A percentile compares a stretch with the other conserved stretches of the same genome.
phyloP scores from a whole-genome alignment of 805 yeast genomes.

The Wickerhamomyces ciferrii region DNA sequence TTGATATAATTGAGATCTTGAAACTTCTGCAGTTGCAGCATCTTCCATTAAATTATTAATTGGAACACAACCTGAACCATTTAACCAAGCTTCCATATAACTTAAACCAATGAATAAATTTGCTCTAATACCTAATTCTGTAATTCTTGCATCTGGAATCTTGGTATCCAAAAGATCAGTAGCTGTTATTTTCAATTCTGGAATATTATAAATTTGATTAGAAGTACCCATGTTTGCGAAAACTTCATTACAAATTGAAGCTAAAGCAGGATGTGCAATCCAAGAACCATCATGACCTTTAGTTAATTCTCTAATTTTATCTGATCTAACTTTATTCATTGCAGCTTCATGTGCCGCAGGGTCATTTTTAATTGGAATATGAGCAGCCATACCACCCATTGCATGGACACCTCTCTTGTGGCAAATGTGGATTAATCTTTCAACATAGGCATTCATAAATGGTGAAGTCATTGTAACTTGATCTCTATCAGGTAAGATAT shows the following conservation, averaged over 20 bases:
- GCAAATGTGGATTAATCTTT: slow-evolving; percentile 65
- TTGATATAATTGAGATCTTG: slow-evolving; percentile 76
- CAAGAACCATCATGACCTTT: slow-evolving; percentile 87
- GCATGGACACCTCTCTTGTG: slow-evolving; percentile 81
- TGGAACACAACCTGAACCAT: slow-evolving; percentile 83
- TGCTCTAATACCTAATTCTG: slow-evolving; percentile 64
- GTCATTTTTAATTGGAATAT: slow-evolving; percentile 76
- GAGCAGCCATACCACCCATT: slow-evolving; percentile 91
- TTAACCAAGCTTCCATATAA: slow-evolving; percentile 83
- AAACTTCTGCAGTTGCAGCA: slow-evolving; percentile 87
- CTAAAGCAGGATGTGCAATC: slow-evolving; percentile 86
- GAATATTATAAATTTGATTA: slow-evolving; percentile 56
- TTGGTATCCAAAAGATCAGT: slow-evolving; percentile 59
- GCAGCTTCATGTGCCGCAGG: slow-evolving; percentile 57
- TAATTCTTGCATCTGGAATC: slow-evolving; percentile 57
- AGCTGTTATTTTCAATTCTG: slow-evolving; percentile 42
- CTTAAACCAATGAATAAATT: slow-evolving; percentile 72
- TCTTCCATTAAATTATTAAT: slow-evolving; percentile 85
- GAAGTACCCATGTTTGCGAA: slow-evolving; percentile 80
- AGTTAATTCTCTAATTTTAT: slow-evolving; percentile 68
- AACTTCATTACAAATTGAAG: slow-evolving; percentile 65
- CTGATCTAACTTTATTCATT: slow-evolving; percentile 66
- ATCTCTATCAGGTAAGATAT: slow-evolving; percentile 70
- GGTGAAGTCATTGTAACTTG: slow-evolving; percentile 79
- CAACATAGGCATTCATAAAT: slow-evolving; percentile 76